A percentile compares a stretch with the other conserved stretches of the same genome.
These are phyloP conservation scores for Pelargonium australe DNA, from an alignment of 441 rosid genomes.

Conservation along the genomic window DNA sequence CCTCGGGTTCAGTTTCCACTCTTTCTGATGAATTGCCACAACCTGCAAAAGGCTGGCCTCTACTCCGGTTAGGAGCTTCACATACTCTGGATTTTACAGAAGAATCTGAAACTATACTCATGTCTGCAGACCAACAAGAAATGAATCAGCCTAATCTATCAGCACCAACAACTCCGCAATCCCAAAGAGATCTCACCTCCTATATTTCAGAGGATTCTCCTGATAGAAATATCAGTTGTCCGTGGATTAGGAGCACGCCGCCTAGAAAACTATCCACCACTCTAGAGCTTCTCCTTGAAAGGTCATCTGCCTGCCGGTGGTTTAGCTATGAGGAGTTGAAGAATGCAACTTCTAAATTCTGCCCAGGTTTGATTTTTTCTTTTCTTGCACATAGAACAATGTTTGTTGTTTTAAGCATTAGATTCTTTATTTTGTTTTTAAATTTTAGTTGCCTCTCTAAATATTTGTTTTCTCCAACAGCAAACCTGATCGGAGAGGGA, in stretches of 20 bases:
- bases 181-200: neutral
- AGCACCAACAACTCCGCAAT: neutral
- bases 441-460: neutral
- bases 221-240: slow-evolving; percentile 6
- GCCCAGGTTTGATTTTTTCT: neutral
- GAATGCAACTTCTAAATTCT: neutral
- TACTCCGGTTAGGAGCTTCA: neutral
- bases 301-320: slow-evolving; percentile 4
- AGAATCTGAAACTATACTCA: neutral
- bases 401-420: neutral
- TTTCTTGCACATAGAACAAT: neutral
- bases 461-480: slow-evolving; percentile 28
- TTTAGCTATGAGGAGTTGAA: neutral
- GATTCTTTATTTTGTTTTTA: neutral
- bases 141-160: neutral
- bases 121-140: neutral
- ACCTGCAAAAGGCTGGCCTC: slow-evolving; percentile 2
- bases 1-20: neutral
- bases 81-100: neutral
- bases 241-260: neutral
- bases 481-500: slow-evolving; percentile 80
- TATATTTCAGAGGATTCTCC: neutral
- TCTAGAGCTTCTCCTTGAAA: slow-evolving; percentile 1
- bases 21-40: neutral
- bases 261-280: slow-evolving; percentile 3